phyloP scores from a whole-genome alignment of 2,329 filamentous ascomycete genomes.

The Hypoxylon sp. region DNA sequence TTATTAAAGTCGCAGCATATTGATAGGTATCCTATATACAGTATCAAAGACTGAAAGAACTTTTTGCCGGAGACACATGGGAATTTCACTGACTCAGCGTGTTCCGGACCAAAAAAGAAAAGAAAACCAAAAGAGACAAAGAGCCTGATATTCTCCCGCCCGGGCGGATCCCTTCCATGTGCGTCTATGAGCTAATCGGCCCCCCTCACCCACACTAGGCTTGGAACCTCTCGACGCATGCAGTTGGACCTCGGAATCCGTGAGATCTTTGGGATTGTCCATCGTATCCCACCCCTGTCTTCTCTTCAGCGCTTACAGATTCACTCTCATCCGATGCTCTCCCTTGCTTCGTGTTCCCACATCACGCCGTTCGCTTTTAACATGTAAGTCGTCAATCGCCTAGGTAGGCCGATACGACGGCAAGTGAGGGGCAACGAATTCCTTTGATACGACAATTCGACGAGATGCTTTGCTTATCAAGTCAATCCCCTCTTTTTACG shows the following conservation, averaged over 20 bases:
- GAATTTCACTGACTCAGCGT: slow-evolving; percentile 34
- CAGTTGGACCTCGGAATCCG: slow-evolving; percentile 33
- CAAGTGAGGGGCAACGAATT: slow-evolving; percentile 28
- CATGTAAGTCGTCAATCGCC: slow-evolving; percentile 26
- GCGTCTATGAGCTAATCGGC: slow-evolving; percentile 40
- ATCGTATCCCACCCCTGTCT: slow-evolving; percentile 37
- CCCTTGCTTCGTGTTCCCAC: slow-evolving; percentile 43
- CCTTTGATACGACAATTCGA: slow-evolving; percentile 29
- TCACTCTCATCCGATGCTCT: slow-evolving; percentile 29
- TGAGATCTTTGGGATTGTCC: slow-evolving; percentile 38
- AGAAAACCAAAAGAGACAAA: slow-evolving; percentile 10
- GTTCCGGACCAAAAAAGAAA: slow-evolving; percentile 20
- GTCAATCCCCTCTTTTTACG: slow-evolving; percentile 21
- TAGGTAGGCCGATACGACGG: slow-evolving; percentile 29
- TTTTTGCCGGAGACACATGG: slow-evolving; percentile 2
- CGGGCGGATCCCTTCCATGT: slow-evolving; percentile 39
- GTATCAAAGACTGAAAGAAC: slow-evolving; percentile 6
- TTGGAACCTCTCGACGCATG: slow-evolving; percentile 41
- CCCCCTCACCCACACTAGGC: slow-evolving; percentile 34
- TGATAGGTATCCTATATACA: slow-evolving; percentile 14
- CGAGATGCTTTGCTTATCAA: slow-evolving; percentile 15
- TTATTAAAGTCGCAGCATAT: slow-evolving; percentile 10
- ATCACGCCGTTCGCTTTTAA: slow-evolving; percentile 25
- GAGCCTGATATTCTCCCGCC: slow-evolving; percentile 32
- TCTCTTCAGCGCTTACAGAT: slow-evolving; percentile 33